These are phyloP conservation scores for Mortierella antarctica DNA, from an alignment of 192 early-diverging fungal species.

Conservation along the genomic window DNA sequence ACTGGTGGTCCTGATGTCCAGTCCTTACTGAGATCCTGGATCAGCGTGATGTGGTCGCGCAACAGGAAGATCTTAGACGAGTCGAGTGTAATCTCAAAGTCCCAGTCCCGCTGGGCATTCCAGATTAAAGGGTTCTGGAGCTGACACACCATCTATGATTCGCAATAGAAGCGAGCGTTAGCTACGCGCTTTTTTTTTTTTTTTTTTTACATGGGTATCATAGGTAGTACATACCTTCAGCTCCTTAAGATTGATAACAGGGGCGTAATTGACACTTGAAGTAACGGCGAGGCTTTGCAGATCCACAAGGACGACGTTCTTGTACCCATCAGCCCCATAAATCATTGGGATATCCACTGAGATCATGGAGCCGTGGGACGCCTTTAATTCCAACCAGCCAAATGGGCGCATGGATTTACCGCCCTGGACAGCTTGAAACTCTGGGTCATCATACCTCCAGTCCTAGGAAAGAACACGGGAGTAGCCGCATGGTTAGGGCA, in stretches of 20 bases:
- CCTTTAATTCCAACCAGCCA: slow-evolving; percentile 80
- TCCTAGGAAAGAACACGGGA: slow-evolving; percentile 54
- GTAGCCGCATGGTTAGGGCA: not conserved
- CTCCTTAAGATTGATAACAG: slow-evolving; percentile 60
- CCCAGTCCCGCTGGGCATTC: slow-evolving; percentile 79
- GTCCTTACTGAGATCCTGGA: slow-evolving; percentile 80
- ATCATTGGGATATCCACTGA: slow-evolving; percentile 71
- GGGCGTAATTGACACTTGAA: slow-evolving; percentile 78
- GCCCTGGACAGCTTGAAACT: slow-evolving; percentile 35
- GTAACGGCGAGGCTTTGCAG: slow-evolving; percentile 60
- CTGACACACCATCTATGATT: slow-evolving; percentile 60
- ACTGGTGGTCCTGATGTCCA: slow-evolving; percentile 66
- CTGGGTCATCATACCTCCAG: slow-evolving; percentile 65
- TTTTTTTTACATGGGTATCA: too few species aligned
- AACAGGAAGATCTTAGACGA: slow-evolving; percentile 69
- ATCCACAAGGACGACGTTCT: slow-evolving; percentile 58
- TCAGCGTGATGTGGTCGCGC: slow-evolving; percentile 77
- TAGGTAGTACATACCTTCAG: slow-evolving; percentile 57
- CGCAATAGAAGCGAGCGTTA: not conserved
- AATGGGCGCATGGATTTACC: slow-evolving; percentile 62
- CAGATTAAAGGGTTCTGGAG: slow-evolving; percentile 75
- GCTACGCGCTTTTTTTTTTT: not conserved
- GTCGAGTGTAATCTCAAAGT: slow-evolving; percentile 61
- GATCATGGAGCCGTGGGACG: slow-evolving; percentile 58
- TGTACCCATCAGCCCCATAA: slow-evolving; percentile 63